Conservation (phyloP, 2,329 filamentous ascomycete species). For the Parasarocladium wereldwijsianum region DNA sequence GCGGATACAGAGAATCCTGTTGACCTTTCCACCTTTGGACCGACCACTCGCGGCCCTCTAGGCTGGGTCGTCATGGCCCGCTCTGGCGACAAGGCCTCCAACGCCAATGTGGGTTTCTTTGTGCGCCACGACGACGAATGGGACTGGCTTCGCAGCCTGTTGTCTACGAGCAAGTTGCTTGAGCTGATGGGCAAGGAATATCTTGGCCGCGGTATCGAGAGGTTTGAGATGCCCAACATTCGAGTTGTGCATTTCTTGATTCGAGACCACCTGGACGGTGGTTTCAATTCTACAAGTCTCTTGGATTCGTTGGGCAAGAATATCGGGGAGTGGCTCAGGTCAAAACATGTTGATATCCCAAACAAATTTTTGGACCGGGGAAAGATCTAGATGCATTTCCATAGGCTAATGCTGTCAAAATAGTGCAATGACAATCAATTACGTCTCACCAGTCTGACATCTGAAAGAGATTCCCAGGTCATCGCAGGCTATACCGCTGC, state of each 20-base stretch:
- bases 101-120: constrained; percentile 27
- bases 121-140: constrained; percentile 24
- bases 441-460: too few species aligned
- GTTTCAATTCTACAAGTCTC: constrained; percentile 20
- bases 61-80: constrained; percentile 12
- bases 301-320: constrained; percentile 30
- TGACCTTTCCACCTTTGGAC: constrained; percentile 7
- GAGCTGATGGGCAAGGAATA: constrained; percentile 17
- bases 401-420: too few species aligned
- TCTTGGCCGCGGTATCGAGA: constrained; percentile 19
- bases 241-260: constrained; percentile 20
- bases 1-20: constrained; percentile 8
- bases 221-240: constrained; percentile 23
- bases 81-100: constrained; percentile 22
- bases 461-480: too few species aligned
- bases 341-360: constrained; percentile 26
- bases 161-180: constrained; percentile 22
- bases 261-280: constrained; percentile 25
- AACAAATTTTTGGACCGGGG: constrained; percentile 24
- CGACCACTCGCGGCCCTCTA: constrained; percentile 10
- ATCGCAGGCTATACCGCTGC: too few species aligned
- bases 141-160: constrained; percentile 23
- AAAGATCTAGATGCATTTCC: too few species aligned
- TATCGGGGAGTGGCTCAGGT: constrained; percentile 24
- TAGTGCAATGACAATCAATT: too few species aligned